phyloP scores from a whole-genome alignment of 441 rosid genomes.

The Gossypium trilobum region DNA sequence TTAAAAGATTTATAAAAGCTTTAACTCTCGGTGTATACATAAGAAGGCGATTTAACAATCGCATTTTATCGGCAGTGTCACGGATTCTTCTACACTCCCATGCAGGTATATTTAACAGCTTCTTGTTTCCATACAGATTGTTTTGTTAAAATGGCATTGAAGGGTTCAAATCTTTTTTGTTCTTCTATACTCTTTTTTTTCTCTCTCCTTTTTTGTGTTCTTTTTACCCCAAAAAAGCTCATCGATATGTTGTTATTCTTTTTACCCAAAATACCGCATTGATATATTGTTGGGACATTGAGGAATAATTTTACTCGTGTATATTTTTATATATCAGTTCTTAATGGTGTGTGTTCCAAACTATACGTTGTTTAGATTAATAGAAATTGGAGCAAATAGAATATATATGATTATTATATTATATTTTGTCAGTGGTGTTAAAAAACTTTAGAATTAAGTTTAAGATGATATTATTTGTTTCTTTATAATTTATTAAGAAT shows the following conservation, averaged over 20 bases:
- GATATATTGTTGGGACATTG: constrained; percentile 6
- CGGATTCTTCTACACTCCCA: constrained; percentile 4
- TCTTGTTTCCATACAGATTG: constrained; percentile 17
- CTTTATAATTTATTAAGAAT: no score
- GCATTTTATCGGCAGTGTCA: constrained; percentile 6
- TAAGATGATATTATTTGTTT: no score
- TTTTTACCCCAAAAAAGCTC: constrained; percentile 13
- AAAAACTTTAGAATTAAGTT: no score
- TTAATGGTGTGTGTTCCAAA: not conserved
- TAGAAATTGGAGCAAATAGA: not conserved
- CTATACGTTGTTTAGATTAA: constrained; percentile 3
- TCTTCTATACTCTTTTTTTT: not conserved
- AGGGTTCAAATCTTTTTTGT: constrained; percentile 17
- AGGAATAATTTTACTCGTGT: constrained; percentile 12
- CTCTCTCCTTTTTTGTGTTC: not conserved
- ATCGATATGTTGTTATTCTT: not conserved
- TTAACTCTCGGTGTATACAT: constrained; percentile 11
- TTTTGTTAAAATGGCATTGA: constrained; percentile 11
- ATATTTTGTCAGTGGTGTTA: no score
- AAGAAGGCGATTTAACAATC: constrained; percentile 8
- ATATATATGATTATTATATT: no score
- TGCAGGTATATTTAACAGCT: not conserved
- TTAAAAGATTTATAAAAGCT: constrained; percentile 14
- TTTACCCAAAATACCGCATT: no score
- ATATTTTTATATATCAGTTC: constrained; percentile 12